phyloP scores from a whole-genome alignment of 2,329 filamentous ascomycete genomes.

The Cytospora schulzeri region DNA sequence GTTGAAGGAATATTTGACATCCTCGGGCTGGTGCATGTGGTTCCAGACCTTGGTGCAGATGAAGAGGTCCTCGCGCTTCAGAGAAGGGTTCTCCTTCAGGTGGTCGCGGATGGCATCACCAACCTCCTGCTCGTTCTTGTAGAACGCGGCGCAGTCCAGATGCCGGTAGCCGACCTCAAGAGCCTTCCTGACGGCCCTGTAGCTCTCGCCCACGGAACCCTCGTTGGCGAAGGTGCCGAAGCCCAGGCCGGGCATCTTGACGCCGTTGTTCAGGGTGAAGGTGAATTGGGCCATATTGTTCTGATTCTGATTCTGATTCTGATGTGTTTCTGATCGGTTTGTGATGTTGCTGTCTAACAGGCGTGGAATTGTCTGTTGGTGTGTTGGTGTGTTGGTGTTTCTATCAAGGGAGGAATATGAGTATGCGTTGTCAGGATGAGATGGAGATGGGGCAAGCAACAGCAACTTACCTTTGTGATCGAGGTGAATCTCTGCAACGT shows the following conservation, averaged over 20 bases:
- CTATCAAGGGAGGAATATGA: constrained; percentile 3
- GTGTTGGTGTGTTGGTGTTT: background rate
- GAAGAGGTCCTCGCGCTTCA: constrained; percentile 57
- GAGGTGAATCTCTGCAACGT: constrained; percentile 25
- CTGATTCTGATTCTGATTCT: constrained; percentile 27
- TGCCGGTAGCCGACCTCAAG: constrained; percentile 66
- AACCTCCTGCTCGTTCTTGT: constrained; percentile 67
- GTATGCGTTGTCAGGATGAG: constrained; percentile 14
- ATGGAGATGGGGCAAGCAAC: constrained; percentile 10
- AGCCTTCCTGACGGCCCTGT: constrained; percentile 65
- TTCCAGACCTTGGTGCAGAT: constrained; percentile 73
- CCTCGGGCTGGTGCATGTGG: constrained; percentile 62
- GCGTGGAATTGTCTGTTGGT: background rate
- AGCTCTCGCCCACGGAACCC: constrained; percentile 60
- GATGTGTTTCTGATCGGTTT: background rate
- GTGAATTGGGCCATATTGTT: constrained; percentile 31
- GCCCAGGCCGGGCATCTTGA: constrained; percentile 63
- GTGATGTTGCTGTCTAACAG: background rate
- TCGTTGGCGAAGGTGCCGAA: constrained; percentile 71
- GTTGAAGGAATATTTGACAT: constrained; percentile 55
- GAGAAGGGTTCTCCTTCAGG: constrained; percentile 42
- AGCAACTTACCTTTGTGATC: constrained; percentile 11
- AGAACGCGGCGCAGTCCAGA: constrained; percentile 70
- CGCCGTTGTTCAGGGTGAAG: constrained; percentile 52
- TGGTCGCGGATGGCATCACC: constrained; percentile 57